Conservation (phyloP, 805 yeast species). For the Spathaspora sp. region DNA sequence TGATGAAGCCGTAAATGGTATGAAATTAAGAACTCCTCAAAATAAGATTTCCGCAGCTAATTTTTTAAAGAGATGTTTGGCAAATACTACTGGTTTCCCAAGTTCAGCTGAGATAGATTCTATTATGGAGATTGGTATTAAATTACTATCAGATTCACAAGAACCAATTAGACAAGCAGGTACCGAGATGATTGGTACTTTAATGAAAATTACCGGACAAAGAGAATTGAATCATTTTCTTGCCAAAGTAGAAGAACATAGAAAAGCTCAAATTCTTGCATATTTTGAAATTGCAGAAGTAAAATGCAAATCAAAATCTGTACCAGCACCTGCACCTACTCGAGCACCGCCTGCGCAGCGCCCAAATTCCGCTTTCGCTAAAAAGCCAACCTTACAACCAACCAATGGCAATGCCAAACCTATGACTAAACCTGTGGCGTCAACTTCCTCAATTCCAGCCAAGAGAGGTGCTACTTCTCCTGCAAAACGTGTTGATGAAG, state of each 20-base stretch:
- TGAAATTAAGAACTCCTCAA: constrained; percentile 81
- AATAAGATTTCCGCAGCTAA: constrained; percentile 68
- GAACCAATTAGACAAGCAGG: constrained; percentile 80
- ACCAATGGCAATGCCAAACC: constrained; percentile 4
- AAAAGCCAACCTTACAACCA: background rate
- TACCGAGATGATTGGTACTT: constrained; percentile 72
- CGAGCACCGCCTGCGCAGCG: constrained; percentile 11
- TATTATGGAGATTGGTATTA: constrained; percentile 53
- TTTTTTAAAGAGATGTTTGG: constrained; percentile 62
- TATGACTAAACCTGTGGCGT: constrained; percentile 6
- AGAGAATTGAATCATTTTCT: constrained; percentile 56
- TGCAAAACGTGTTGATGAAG: constrained; percentile 40
- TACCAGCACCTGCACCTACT: constrained; percentile 4
- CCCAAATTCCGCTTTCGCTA: background rate
- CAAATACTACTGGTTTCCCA: constrained; percentile 48
- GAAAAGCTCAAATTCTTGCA: constrained; percentile 63
- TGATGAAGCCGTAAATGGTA: constrained; percentile 54
- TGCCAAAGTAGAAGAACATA: constrained; percentile 72
- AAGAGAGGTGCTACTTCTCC: constrained; percentile 75
- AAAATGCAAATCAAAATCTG: constrained; percentile 14
- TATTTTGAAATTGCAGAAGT: constrained; percentile 55
- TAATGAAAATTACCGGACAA: constrained; percentile 81
- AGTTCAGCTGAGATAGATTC: constrained; percentile 49
- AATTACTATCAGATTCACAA: constrained; percentile 75
- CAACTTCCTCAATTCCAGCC: constrained; percentile 47